Conservation (phyloP, 192 early-diverging fungal species). For the Backusella luteola region DNA sequence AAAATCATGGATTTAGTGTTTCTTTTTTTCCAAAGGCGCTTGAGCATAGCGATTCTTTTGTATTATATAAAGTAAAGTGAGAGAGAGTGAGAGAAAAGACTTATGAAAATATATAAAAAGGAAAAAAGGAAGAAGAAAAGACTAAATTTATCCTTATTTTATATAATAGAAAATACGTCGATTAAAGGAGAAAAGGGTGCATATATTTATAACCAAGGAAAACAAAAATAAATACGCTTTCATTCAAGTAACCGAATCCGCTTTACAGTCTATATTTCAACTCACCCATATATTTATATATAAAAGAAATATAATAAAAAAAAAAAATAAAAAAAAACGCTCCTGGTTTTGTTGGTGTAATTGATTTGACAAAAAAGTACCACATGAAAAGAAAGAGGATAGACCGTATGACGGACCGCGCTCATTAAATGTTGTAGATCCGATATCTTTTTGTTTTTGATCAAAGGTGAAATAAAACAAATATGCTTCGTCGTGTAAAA, state of each 20-base stretch:
- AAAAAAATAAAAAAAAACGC: neutral
- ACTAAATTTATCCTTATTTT: neutral
- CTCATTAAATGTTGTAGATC: conserved; percentile 7
- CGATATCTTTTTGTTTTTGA: neutral
- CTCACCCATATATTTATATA: neutral
- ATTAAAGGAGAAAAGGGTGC: neutral
- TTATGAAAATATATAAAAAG: neutral
- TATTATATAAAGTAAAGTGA: neutral
- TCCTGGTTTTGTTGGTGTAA: neutral
- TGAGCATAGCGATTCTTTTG: neutral
- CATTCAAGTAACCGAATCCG: neutral
- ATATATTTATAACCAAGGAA: conserved; percentile 3
- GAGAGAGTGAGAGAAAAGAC: neutral
- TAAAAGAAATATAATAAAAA: neutral
- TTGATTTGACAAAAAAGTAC: neutral
- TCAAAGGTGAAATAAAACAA: neutral
- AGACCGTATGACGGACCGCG: neutral
- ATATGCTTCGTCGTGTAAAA: neutral
- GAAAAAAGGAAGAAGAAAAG: neutral
- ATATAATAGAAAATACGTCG: neutral
- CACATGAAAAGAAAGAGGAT: conserved; percentile 1
- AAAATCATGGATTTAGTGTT: neutral
- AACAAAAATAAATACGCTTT: neutral
- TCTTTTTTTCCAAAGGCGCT: conserved; percentile 1
- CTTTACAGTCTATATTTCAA: neutral